A percentile compares a stretch with the other conserved stretches of the same genome.
Conservation (phyloP, 257 asterid species). For the Solanum chmielewskii region DNA sequence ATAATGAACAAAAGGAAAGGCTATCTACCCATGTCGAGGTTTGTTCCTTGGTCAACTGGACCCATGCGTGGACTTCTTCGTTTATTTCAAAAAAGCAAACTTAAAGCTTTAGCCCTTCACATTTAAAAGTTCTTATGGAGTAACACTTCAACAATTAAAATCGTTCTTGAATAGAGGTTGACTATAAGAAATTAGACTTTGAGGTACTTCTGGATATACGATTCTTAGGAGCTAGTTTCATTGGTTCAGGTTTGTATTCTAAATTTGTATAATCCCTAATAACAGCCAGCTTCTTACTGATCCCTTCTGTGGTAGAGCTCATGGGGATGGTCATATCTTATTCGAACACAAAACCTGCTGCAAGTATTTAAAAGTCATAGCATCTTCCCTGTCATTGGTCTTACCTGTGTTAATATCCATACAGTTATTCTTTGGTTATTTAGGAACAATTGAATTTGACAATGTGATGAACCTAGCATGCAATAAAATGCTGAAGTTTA, state of each 20-base stretch:
- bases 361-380: neutral
- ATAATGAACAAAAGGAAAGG: conserved; percentile 87
- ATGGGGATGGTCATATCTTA: neutral
- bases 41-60: conserved; percentile 14
- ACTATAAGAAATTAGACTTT: neutral
- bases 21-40: conserved; percentile 93
- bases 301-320: neutral
- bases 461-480: neutral
- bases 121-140: neutral
- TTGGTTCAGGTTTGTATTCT: neutral
- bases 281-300: neutral
- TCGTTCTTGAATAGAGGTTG: neutral
- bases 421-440: neutral
- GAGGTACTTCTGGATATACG: neutral
- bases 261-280: neutral
- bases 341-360: neutral
- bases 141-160: neutral
- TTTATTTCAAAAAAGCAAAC: neutral
- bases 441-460: neutral
- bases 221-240: neutral
- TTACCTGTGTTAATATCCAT: neutral
- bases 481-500: neutral
- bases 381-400: neutral
- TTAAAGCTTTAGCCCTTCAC: neutral
- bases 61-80: neutral